Evolutionary conservation across 2,329 filamentous ascomycete species (phyloP), one percentile per base, ranked within the genome.

Genomic region (Alternaria sp.): DNA sequence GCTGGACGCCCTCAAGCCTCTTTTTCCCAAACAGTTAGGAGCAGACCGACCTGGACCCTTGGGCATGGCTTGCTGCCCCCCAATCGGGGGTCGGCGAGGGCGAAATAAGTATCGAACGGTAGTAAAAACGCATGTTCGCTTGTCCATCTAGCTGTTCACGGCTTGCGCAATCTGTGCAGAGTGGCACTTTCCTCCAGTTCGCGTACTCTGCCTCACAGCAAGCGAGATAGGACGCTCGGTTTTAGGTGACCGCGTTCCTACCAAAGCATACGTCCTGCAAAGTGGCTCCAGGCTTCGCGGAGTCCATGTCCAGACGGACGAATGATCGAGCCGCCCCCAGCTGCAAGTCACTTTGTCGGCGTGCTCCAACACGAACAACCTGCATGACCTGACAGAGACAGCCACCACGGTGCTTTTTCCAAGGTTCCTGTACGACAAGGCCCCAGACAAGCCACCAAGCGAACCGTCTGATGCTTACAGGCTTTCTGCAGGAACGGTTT

Each of bases 371-470:
- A 60, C 57, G 54, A 65, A 37, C 56, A 42, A 44, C 54, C 46
- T 60, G 50, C 60, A 54, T 58, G 54, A 51, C 33, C 54, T 54
- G 61, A 39, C 44, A 59, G 51, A 61, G 60, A 54, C 56, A 46
- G 54, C 70, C 73, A 72, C 73, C 73, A 75, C 72, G 68, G 56
- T 67, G 44, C 68, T 67, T 66, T 60, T 60, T 64, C 48, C 52
- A 61, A 60, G 59, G 56, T 65, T 65, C 65, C 46, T 59, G 45
- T 55, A 52, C 46, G 54, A 42, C 56, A 59, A 26, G 45, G 26
- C 55, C 34, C 55, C 54, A 54, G 36, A 55, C 56, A 51, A 58
- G 50, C 50, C 52, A 50, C 44, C 49, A 45, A 51, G 56, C 48
- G 54, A 59, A 58, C 55, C 57, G 44, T 65, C 49, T 67, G 54